Evolutionary conservation across 2,329 filamentous ascomycete species (phyloP), one percentile per base, ranked within the genome.

Genomic region (Dactylellina leptospora): DNA sequence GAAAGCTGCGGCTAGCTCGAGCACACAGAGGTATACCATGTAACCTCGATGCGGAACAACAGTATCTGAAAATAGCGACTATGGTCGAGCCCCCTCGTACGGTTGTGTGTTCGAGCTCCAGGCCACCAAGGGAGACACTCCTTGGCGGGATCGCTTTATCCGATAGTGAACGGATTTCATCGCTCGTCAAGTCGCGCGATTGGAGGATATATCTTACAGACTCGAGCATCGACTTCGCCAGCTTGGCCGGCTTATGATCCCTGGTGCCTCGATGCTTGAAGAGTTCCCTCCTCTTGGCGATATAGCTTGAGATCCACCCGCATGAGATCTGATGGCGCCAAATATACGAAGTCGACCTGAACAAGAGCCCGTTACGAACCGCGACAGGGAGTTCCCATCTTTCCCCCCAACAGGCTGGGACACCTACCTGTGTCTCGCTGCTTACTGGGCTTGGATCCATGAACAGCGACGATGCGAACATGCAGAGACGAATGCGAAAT

Each of bases 371-470:
- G 56, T 55, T 44, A 40, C 48, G 64, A 62, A 28, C 64, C 55
- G 56, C 38, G 38, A n/a, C 55, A 28, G 40, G 50, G 64, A 61
- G 56, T 60, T 70, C 50, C 56, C 42, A n/a, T n/a, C n/a, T 22
- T n/a, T 47, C 44, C 25, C 30, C 30, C 33, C 44, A 53, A 47
- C 47, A n/a, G n/a, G 27, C 16, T 33, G 54, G 27, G 36, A 36
- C n/a, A n/a, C n/a, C n/a, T n/a, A n/a, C n/a, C n/a, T n/a, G n/a
- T 59, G 42, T 13, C 25, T 50, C 18, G 36, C 55, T 71, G 66
- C 66, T 71, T 62, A 71, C 66, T 59, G 36, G 66, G 66, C 66
- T 71, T 71, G 66, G 66, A 71, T 51, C 58, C 66, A 54, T 59
- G 51, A 48, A 30, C 13, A 42, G 25, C 56, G 45, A 63, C 64